Conservation (phyloP, 768 basidiomycete species). For the Favolaschia claudopus region DNA sequence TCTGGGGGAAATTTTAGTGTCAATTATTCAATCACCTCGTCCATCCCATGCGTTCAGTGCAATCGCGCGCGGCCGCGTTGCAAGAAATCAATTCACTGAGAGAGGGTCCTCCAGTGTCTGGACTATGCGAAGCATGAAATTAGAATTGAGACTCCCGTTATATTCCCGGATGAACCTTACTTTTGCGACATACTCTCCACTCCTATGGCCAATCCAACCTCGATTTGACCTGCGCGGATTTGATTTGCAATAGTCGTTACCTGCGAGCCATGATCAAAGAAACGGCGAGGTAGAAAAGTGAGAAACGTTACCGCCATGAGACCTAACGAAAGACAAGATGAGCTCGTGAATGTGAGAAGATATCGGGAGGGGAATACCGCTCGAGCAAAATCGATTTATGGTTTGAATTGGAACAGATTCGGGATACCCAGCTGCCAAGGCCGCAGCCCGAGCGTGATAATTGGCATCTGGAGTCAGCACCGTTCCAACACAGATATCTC, state of each 20-base stretch:
- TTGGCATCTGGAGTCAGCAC: constrained; percentile 69
- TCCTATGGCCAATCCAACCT: constrained; percentile 78
- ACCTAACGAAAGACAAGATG: constrained; percentile 33
- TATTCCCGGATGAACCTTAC: constrained; percentile 43
- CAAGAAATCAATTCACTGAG: constrained; percentile 68
- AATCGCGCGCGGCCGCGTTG: constrained; percentile 65
- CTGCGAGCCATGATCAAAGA: not conserved
- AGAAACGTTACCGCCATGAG: constrained; percentile 70
- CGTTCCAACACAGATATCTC: constrained; percentile 84
- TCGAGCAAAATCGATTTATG: constrained; percentile 85
- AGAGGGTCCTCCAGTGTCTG: constrained; percentile 66
- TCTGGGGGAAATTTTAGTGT: no score
- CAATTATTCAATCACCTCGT: no score
- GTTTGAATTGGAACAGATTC: constrained; percentile 77
- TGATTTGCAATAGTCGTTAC: constrained; percentile 78
- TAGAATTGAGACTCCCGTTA: not conserved
- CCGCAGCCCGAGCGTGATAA: constrained; percentile 77
- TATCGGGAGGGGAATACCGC: constrained; percentile 39
- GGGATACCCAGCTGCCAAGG: constrained; percentile 83
- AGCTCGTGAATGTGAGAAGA: not conserved
- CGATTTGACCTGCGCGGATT: constrained; percentile 78
- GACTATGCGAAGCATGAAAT: constrained; percentile 50
- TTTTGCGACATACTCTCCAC: constrained; percentile 87
- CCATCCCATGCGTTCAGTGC: constrained; percentile 85
- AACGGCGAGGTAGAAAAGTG: not conserved